Base-by-base conservation (phyloP, 1,139 yeast species). In the Yamadazyma siamensis region DNA sequence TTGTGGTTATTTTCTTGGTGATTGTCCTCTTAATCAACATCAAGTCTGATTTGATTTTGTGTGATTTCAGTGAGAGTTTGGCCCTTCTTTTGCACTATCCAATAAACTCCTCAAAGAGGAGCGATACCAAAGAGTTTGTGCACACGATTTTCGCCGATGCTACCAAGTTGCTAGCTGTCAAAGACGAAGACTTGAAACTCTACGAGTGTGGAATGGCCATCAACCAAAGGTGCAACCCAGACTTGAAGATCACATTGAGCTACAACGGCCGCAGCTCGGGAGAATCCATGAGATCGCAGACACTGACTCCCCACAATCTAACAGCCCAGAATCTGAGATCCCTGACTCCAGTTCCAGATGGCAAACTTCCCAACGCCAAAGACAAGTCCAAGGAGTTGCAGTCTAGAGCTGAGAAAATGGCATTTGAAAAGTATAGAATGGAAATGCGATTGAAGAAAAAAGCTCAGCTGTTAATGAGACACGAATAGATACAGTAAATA, bases 41-140 rank as follows among this genome's bases (percentile, higher is more conserved):
- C 31, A 74, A 76, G 40, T 50, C 69, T 1, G 64, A 70, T 9
- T 57, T 72, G 23, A 61, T 73, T 19, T 60, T 70, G 5, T 65
- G 79, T 31, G 87, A 80, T 49, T 76, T 75, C 41, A 77, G 82
- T 19, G 88, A 81, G 43, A 65, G 79, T 3, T 59, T 81, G 20
- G 71, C 74, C 21, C 43, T 77, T 17, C 51, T 81, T 20, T 56
- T 81, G 28, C 86, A 79, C 49, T 80, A 77, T 46, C 83, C 84
- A 2, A 54, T 61, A 13, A 27, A 38, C 11, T 33, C 43, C 7
- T 12, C 25, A 5, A 15, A 19, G 3, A 50, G 48, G 15, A 29
- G 46, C 8, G 26, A 31, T 6, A 31, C 43, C 12, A 37, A 42
- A 4, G 13, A 34, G 5, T 63, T 61, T 32, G 42, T 61, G 4